Evolutionary conservation across 805 yeast genomes (phyloP).

Genomic region (Candida vartiovaarae): DNA sequence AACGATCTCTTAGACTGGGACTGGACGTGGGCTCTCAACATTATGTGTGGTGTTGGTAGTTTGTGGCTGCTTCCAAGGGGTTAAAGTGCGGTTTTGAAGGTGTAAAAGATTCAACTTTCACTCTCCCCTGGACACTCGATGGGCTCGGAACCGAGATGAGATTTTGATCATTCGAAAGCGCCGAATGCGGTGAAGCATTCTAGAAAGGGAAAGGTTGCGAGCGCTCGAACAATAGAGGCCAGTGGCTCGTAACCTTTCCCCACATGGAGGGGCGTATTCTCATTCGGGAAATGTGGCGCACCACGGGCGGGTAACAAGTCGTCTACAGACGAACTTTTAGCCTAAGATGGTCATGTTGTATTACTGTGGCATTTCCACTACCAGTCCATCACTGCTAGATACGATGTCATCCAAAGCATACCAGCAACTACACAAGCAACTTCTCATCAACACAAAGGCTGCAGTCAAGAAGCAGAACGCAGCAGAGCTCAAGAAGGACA

Average conservation of each 20-base stretch:
- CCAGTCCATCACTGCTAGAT: too few species aligned
- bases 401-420: conserved; percentile 12
- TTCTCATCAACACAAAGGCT: conserved; percentile 17
- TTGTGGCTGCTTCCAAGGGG: neutral
- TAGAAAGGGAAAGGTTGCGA: neutral
- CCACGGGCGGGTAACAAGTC: neutral
- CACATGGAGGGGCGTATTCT: neutral
- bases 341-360: too few species aligned
- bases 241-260: neutral
- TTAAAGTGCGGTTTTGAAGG: neutral
- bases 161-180: neutral
- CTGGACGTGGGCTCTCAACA: conserved; percentile 26
- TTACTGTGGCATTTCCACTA: too few species aligned
- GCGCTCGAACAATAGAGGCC: neutral
- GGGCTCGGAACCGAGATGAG: neutral
- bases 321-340: neutral
- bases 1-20: conserved; percentile 37
- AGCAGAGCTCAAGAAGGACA: conserved; percentile 17
- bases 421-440: conserved; percentile 16
- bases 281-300: neutral
- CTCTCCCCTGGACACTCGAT: neutral
- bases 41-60: conserved; percentile 6
- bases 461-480: conserved; percentile 22
- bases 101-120: neutral
- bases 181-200: too few species aligned